Percentiles rank a stretch among this genome's conserved stretches.
Conservation (phyloP, 331 rosid genomes). For the Malus hybrid region DNA sequence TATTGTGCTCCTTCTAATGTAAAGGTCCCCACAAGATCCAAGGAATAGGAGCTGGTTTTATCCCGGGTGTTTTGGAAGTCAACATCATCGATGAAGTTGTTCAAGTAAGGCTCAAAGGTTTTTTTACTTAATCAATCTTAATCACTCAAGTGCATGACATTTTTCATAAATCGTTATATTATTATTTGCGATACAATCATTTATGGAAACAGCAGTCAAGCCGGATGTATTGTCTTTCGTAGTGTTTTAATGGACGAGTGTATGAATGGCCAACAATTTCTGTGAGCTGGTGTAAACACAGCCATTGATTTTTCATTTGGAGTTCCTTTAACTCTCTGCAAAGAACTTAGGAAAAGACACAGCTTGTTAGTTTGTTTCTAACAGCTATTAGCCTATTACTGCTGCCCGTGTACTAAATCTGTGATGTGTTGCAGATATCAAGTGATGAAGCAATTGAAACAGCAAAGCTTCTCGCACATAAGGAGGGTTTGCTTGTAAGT, state of each 20-base stretch:
- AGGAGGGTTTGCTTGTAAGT: conserved; percentile 63
- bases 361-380: not conserved
- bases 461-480: conserved; percentile 49
- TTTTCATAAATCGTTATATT: not conserved
- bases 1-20: conserved; percentile 6
- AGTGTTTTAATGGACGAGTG: not conserved
- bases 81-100: conserved; percentile 56
- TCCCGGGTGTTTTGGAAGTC: conserved; percentile 64
- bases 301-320: not conserved
- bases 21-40: conserved; percentile 88
- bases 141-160: too few species aligned
- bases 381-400: not conserved
- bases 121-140: not conserved
- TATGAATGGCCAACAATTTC: not conserved
- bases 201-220: not conserved
- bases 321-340: not conserved
- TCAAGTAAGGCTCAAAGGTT: conserved; percentile 43
- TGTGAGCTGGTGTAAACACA: not conserved
- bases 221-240: not conserved
- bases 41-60: conserved; percentile 88
- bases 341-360: not conserved
- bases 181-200: not conserved
- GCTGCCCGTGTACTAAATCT: not conserved
- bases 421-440: conserved; percentile 33
- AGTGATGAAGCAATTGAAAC: conserved; percentile 64